phyloP scores from a whole-genome alignment of 2,329 filamentous ascomycete genomes.

The Aspergillus viridinutans region DNA sequence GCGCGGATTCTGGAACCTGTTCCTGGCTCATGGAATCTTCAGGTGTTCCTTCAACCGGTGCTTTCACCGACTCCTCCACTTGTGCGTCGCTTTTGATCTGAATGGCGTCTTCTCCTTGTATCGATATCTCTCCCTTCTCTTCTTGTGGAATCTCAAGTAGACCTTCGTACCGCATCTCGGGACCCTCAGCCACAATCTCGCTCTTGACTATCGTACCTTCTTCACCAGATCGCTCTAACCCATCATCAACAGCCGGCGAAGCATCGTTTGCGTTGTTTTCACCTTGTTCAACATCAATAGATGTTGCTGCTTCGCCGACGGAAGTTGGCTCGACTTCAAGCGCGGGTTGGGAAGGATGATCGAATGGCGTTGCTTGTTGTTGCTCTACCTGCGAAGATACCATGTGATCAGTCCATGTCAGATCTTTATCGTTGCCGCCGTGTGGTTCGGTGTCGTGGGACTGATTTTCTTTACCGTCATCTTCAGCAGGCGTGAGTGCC shows the following conservation, averaged over 20 bases:
- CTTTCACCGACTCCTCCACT: background rate
- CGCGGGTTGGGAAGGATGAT: conserved; percentile 29
- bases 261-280: conserved; percentile 1
- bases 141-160: background rate
- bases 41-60: background rate
- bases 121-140: background rate
- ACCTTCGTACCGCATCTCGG: background rate
- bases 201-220: background rate
- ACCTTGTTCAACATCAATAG: conserved; percentile 1
- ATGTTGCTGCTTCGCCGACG: conserved; percentile 14
- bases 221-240: conserved; percentile 3
- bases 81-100: background rate
- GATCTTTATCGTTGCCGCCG: conserved; percentile 33
- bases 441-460: conserved; percentile 37
- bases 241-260: conserved; percentile 2
- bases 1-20: background rate
- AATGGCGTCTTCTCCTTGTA: background rate
- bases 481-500: conserved; percentile 33
- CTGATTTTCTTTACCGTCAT: conserved; percentile 45
- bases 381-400: conserved; percentile 43
- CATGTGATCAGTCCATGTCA: conserved; percentile 44
- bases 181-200: background rate
- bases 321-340: conserved; percentile 18
- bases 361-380: conserved; percentile 31
- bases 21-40: background rate